Conservation (phyloP, 768 basidiomycete species). For the Podaxis sp. region DNA sequence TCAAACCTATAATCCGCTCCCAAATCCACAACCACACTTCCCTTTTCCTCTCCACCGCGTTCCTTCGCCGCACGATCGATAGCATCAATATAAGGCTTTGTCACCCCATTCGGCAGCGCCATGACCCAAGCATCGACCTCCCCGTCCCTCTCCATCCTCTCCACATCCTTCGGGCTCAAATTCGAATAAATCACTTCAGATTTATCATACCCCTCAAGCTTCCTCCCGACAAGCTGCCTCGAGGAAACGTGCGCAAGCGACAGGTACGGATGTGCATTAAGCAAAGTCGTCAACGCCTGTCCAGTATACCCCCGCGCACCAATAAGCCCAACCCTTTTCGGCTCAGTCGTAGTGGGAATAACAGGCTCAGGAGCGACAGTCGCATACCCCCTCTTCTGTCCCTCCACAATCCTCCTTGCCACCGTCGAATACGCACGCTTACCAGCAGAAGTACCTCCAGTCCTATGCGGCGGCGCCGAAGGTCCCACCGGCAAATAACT, state of each 20-base stretch:
- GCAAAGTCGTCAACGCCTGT: conserved; percentile 82
- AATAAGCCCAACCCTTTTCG: conserved; percentile 91
- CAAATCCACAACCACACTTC: conserved; percentile 86
- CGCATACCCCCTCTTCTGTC: conserved; percentile 72
- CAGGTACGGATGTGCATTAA: conserved; percentile 85
- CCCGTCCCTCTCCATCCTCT: conserved; percentile 82
- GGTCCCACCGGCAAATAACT: conserved; percentile 88
- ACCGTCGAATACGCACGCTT: conserved; percentile 56
- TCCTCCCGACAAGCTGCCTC: conserved; percentile 82
- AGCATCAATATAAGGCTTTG: conserved; percentile 96
- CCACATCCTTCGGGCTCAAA: conserved; percentile 72
- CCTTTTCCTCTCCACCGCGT: conserved; percentile 41
- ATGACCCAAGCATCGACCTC: conserved; percentile 98
- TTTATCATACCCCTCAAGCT: conserved; percentile 80
- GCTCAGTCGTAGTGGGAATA: conserved; percentile 44
- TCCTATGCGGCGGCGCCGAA: conserved; percentile 54
- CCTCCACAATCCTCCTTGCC: conserved; percentile 34
- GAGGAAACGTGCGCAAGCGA: conserved; percentile 95
- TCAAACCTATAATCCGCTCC: conserved; percentile 96
- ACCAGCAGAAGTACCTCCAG: conserved; percentile 31
- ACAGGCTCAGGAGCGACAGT: conserved; percentile 44
- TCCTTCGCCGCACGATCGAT: conserved; percentile 70
- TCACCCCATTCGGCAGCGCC: conserved; percentile 97
- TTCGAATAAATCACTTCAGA: conserved; percentile 66
- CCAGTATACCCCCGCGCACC: conserved; percentile 97